Base-by-base conservation (phyloP, 2,329 filamentous ascomycete genomes). In the Hansfordia pulvinata region DNA sequence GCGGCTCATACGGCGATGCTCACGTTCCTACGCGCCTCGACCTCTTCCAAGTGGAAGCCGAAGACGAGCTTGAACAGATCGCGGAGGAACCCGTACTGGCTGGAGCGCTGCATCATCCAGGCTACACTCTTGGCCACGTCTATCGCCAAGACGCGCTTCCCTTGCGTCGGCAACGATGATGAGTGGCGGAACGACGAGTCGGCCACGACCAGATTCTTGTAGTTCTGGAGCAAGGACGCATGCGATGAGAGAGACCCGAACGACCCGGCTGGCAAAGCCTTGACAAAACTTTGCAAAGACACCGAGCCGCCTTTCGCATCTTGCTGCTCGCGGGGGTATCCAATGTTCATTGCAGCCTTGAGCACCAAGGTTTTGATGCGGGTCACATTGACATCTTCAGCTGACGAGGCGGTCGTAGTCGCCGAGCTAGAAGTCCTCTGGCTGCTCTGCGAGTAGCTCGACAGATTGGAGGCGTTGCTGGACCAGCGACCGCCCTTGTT, bases 1-100 rank as follows among this genome's bases (percentile, higher is more conserved):
- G n/a, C n/a, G n/a, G n/a, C n/a, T 39, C 44, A 73, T 11, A 76
- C 60, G 11, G 55, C 53, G 32, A 81, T 76, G 33, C 64, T 71
- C 25, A 76, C 59, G 30, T 64, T 69, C 42, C 80, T 78, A 36
- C 76, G 62, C 28, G 62, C 57, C 24, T 78, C 72, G 1, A 72
- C 76, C 41, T 93, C 85, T 29, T 93, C 83, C 10, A 84, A 54
- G 25, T 77, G 70, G 43, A 88, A 88, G 4, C 83, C 80, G 49
- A 92, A 93, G 3, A 93, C 84, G 20, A 88, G 63, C 28, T 71
- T 69, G 55, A 82, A 94, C 10, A 94, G 60, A 41, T 93, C 85
- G 26, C 73, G 64, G 35, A 94, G 56, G 63, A 88, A 94, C 7
- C 60, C 60, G 50, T 90, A 90, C 40, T 85, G 73, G 30, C 71